Base-by-base conservation (phyloP, 2,329 filamentous ascomycete species). In the Alternaria ethzedia region DNA sequence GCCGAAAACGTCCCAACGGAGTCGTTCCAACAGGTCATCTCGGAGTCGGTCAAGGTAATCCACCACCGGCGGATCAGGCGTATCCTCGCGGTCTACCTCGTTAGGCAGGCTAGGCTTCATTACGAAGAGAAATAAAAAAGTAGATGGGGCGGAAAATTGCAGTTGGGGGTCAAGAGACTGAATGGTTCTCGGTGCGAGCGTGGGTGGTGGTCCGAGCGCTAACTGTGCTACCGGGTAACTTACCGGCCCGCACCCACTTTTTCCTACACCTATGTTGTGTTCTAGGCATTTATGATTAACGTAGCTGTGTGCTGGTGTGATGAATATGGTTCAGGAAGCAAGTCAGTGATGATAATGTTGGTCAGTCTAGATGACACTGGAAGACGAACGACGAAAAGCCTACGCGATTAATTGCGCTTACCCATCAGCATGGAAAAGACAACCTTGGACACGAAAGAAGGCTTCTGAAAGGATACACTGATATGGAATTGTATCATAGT, bases 1-100 rank as follows among this genome's bases (percentile, higher is more conserved):
- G 20, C 51, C 57, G 46, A 61, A 54, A 10, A 65, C 44, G 46
- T 58, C 52, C 62, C 65, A 67, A 25, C 45, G 59, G 56, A 67
- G 45, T 57, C 52, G 50, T 20, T 55, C 30, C 6, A 67, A 45
- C 43, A 67, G 25, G 49, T 67, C 59, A 43, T 57, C 45, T 26
- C 65, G 59, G 20, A 67, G 57, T 20, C 62, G 62, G 25, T 51
- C 49, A 32, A 32, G 30, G 30, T 32, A 32, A 32, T 15, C 12
- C 30, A 32, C 30, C 13, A 32, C 30, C 30, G 30, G 30, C 30
- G 30, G 30, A 32, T 32, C 30, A 32, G 30, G 30, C 30, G 30
- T 15, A 15, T 32, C 30, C 30, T 32, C 30, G 12, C 30, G 30
- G 30, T 32, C 30, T 32, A 32, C 30, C 30, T 32, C 30, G 30